These are phyloP conservation scores for Nothophaeocryptopus gaeumannii DNA, from an alignment of 2,329 filamentous ascomycete genomes.

Conservation along the genomic window DNA sequence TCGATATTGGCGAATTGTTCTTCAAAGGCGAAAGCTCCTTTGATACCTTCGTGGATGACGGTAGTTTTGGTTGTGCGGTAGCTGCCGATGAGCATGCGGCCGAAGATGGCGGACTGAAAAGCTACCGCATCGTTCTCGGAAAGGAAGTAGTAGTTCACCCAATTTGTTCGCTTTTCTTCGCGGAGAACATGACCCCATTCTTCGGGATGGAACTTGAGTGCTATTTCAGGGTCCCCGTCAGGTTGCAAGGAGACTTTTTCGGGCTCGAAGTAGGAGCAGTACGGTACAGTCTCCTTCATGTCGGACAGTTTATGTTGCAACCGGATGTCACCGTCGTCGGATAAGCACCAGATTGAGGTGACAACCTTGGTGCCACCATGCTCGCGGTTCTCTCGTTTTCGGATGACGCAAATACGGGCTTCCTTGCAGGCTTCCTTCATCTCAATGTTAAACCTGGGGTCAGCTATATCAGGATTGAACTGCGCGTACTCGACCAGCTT, in stretches of 20 bases:
- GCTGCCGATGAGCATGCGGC: slow-evolving; percentile 42
- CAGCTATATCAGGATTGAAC: slow-evolving; percentile 35
- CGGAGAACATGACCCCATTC: slow-evolving; percentile 35
- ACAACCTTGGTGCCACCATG: slow-evolving; percentile 38
- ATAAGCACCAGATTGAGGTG: slow-evolving; percentile 47
- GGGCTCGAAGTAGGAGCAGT: slow-evolving; percentile 45
- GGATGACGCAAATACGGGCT: slow-evolving; percentile 44
- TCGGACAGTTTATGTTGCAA: slow-evolving; percentile 45
- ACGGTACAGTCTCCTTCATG: slow-evolving; percentile 43
- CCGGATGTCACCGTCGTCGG: slow-evolving; percentile 42
- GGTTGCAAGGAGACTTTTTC: slow-evolving; percentile 43
- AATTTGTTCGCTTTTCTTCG: slow-evolving; percentile 41
- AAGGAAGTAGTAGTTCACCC: slow-evolving; percentile 46
- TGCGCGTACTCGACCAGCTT: slow-evolving; percentile 43
- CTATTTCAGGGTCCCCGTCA: slow-evolving; percentile 29
- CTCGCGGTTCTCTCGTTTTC: slow-evolving; percentile 40
- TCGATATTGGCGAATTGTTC: slow-evolving; percentile 51
- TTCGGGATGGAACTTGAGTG: slow-evolving; percentile 41
- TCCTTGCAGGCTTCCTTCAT: slow-evolving; percentile 40
- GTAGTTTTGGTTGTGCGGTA: slow-evolving; percentile 45
- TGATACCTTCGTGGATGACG: slow-evolving; percentile 44
- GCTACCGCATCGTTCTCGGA: slow-evolving; percentile 34
- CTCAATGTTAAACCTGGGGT: slow-evolving; percentile 38
- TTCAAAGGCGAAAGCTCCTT: slow-evolving; percentile 43
- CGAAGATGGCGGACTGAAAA: slow-evolving; percentile 49